Conservation (phyloP, 2,329 filamentous ascomycete species). For the Falciphora oryzae region DNA sequence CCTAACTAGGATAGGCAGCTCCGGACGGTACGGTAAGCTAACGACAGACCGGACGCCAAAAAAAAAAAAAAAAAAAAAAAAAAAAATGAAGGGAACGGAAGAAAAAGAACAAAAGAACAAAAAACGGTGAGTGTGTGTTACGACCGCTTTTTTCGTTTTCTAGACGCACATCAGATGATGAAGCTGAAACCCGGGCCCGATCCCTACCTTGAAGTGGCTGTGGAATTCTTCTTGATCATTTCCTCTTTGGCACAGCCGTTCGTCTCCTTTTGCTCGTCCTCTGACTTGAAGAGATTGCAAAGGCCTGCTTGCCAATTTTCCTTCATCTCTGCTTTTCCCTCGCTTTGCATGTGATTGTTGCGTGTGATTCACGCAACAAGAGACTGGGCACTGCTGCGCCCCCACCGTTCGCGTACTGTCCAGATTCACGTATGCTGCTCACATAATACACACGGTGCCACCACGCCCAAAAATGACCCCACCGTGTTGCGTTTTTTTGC, state of each 20-base stretch:
- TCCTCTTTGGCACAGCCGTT: too few species aligned
- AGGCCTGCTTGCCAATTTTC: neutral
- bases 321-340: neutral
- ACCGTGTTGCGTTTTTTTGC: neutral
- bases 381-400: too few species aligned
- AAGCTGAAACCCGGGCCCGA: neutral
- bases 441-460: neutral
- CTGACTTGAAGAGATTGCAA: neutral
- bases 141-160: neutral
- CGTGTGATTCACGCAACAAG: neutral
- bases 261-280: neutral
- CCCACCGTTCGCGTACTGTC: neutral
- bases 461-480: neutral
- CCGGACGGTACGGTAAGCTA: neutral
- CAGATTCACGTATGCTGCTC: neutral
- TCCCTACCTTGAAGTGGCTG: too few species aligned
- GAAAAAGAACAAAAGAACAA: neutral
- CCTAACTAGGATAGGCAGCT: neutral
- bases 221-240: neutral
- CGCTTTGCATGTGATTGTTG: neutral
- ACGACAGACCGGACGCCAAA: neutral
- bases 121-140: neutral
- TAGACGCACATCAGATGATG: neutral
- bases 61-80: too few species aligned
- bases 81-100: neutral